Evolutionary conservation across 352 stramenopile genomes (phyloP).

Genomic region (Pythium sp.): DNA sequence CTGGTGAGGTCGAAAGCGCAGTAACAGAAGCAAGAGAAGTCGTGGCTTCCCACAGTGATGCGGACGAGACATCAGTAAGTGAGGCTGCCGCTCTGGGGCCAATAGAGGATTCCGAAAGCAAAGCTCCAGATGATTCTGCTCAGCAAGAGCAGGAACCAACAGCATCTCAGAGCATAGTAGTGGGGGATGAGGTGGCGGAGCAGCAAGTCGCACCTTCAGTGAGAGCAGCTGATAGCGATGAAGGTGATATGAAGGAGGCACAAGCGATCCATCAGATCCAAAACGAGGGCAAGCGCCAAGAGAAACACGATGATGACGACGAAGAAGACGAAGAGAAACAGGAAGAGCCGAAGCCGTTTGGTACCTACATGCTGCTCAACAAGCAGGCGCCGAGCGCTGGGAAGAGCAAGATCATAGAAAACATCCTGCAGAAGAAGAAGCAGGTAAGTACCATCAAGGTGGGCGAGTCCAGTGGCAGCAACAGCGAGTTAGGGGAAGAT

Average conservation of each 20-base stretch:
- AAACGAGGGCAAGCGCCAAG: background rate
- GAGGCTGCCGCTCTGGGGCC: background rate
- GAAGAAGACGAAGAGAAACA: slow-evolving; percentile 10
- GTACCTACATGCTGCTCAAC: slow-evolving; percentile 44
- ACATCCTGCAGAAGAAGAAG: slow-evolving; percentile 30
- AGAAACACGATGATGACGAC: background rate
- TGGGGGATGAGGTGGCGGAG: background rate
- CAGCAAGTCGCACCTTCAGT: background rate
- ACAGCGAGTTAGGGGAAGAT: background rate
- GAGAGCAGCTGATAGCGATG: background rate
- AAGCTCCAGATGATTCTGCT: background rate
- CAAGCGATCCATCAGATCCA: background rate
- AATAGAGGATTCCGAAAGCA: background rate
- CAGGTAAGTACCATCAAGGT: background rate
- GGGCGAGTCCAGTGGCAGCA: background rate
- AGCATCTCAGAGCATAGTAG: background rate
- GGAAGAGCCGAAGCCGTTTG: slow-evolving; percentile 24
- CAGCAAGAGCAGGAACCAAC: background rate
- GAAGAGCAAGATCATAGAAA: slow-evolving; percentile 41
- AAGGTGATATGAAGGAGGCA: background rate
- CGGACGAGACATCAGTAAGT: background rate
- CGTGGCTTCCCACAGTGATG: background rate
- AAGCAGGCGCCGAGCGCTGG: slow-evolving; percentile 29
- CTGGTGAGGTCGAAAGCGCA: background rate
- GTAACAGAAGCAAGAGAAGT: too few relatives aligned